phyloP scores from a whole-genome alignment of 2,329 filamentous ascomycete genomes.

The Plenodomus biglobosus region DNA sequence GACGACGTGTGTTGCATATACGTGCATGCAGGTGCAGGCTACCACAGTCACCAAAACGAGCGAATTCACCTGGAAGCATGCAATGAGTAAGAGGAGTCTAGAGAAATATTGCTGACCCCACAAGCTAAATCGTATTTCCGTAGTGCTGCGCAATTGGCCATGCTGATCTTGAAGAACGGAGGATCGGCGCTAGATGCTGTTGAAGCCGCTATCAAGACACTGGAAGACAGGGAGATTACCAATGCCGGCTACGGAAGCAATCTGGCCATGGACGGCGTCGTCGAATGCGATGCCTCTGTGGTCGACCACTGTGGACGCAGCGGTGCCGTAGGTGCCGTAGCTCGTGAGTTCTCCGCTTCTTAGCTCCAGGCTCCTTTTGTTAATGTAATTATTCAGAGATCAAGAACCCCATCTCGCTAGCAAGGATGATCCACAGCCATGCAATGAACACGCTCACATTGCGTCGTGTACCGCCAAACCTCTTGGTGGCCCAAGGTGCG shows the following conservation, averaged over 20 bases:
- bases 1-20: slow-evolving; percentile 75
- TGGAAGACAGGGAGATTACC: slow-evolving; percentile 94
- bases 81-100: slow-evolving; percentile 68
- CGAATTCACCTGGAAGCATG: slow-evolving; percentile 81
- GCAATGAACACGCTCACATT: slow-evolving; percentile 78
- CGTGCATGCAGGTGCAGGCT: slow-evolving; percentile 93
- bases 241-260: slow-evolving; percentile 98
- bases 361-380: slow-evolving; percentile 8
- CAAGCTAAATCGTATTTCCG: neutral
- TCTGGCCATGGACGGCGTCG: slow-evolving; percentile 81
- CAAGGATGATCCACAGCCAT: slow-evolving; percentile 77
- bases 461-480: slow-evolving; percentile 86
- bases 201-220: slow-evolving; percentile 80
- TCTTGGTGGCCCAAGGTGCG: slow-evolving; percentile 84
- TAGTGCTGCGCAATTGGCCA: slow-evolving; percentile 81
- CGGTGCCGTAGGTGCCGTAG: slow-evolving; percentile 87
- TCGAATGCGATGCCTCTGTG: slow-evolving; percentile 93
- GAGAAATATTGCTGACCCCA: neutral
- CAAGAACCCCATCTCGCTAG: slow-evolving; percentile 87
- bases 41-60: slow-evolving; percentile 87
- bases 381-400: slow-evolving; percentile 62
- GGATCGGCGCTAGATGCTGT: slow-evolving; percentile 83
- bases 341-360: slow-evolving; percentile 63
- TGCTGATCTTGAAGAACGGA: slow-evolving; percentile 77
- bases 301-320: slow-evolving; percentile 90